A percentile compares a stretch with the other conserved stretches of the same genome.
phyloP scores from a whole-genome alignment of 331 rosid species.

The Phaseolus coccineus region DNA sequence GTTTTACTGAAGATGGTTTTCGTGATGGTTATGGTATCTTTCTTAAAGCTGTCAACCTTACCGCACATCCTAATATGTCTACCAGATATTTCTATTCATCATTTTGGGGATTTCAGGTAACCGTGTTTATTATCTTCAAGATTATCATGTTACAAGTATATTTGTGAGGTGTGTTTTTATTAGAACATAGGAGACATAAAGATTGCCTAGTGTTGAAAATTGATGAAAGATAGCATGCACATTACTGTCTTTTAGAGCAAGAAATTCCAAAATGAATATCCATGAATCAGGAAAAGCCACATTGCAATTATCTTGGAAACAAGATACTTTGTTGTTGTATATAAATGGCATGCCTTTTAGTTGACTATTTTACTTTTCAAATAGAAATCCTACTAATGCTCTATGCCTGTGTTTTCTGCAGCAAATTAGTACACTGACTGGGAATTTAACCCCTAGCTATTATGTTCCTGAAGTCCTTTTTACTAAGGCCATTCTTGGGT shows the following conservation, averaged over 20 bases:
- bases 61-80: slow-evolving; percentile 45
- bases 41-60: slow-evolving; percentile 62
- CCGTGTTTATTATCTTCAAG: background rate
- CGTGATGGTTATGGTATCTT: slow-evolving; percentile 61
- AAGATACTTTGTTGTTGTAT: slow-evolving; percentile 3
- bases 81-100: slow-evolving; percentile 73
- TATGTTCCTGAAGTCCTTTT: slow-evolving; percentile 73
- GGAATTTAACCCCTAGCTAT: slow-evolving; percentile 66
- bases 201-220: background rate
- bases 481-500: slow-evolving; percentile 66
- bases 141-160: background rate
- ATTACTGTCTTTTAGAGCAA: background rate
- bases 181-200: background rate
- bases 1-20: slow-evolving; percentile 55
- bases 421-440: slow-evolving; percentile 52
- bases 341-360: background rate
- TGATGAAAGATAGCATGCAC: slow-evolving; percentile 20
- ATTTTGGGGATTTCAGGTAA: slow-evolving; percentile 94
- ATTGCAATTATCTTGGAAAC: background rate
- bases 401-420: slow-evolving; percentile 8
- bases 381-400: slow-evolving; percentile 34
- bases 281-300: background rate
- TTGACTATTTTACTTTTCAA: background rate
- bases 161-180: background rate
- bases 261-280: slow-evolving; percentile 6